Evolutionary conservation across 2,329 filamentous ascomycete genomes (phyloP), one percentile per base, ranked within the genome.

Genomic region (Pseudocercospora eumusae): DNA sequence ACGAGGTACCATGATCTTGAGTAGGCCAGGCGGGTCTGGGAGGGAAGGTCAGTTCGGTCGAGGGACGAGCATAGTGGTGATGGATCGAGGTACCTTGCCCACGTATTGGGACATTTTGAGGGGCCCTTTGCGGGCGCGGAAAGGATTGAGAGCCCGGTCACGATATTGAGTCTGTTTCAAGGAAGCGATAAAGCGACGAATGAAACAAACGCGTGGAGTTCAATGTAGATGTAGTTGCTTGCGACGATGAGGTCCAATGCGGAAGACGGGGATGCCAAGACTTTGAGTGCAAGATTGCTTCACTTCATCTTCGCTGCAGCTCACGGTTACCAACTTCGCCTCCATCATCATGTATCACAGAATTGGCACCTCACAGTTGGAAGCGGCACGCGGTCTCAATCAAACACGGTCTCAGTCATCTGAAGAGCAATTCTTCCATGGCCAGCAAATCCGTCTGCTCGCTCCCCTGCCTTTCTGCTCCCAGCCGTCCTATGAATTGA

Each of bases 1-100:
- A 98, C 77, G 87, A 90, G 87, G 80, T 99, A 95, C 95, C 96
- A 99, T 81, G 89, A 87, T 73, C 96, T 89, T 50, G 93, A 93
- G 84, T 98, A 99, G 80, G 95, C 93, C 68, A 99, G 89, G 75
- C 91, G 91, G 64, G 95, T 98, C 93, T 98, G 15, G 1, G 71
- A 31, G 25, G 15, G 23, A 20, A 9, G 1, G 21, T 56, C 7
- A 56, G 33, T 57, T 25, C 27, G 45, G 15, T 10, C 0, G 36
- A 55, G 36, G 15, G 7, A n/a, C 6, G n/a, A 33, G 45, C 8
- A 36, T 40, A 21, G 44, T 27, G 44, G n/a, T 27, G 21, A 20
- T 42, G 33, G 31, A 25, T 45, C 42, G 7, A 56, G 11, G 73
- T 84, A 93, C 90, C 77, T 89, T 81, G 73, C 90, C 90, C 73